phyloP scores from a whole-genome alignment of 208 protist genomes.

The Leishmania martiniquensis region DNA sequence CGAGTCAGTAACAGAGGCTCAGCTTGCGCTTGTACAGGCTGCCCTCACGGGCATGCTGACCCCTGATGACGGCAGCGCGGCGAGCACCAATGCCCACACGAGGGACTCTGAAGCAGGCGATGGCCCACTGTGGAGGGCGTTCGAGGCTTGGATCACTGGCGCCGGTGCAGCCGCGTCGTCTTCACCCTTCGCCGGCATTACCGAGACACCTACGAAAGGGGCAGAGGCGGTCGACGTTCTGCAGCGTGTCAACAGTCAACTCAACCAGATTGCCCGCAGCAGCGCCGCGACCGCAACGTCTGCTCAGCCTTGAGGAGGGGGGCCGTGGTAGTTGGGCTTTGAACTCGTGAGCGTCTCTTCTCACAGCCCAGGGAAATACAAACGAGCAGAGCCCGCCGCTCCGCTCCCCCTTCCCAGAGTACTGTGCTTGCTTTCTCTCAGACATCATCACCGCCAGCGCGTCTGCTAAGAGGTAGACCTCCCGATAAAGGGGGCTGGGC shows the following conservation, averaged over 20 bases:
- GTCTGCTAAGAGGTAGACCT: neutral
- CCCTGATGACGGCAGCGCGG: slow-evolving; percentile 6
- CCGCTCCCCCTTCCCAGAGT: too few relatives aligned
- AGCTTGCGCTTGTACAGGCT: neutral
- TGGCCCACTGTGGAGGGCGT: slow-evolving; percentile 2
- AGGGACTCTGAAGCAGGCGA: neutral
- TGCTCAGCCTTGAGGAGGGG: neutral
- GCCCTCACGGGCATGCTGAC: neutral
- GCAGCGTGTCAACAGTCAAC: slow-evolving; percentile 20
- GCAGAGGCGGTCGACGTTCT: slow-evolving; percentile 2
- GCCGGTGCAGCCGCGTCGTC: neutral
- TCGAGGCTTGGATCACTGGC: neutral
- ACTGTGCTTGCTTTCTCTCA: too few relatives aligned
- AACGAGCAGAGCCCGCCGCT: too few relatives aligned
- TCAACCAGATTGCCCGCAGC: slow-evolving; percentile 24
- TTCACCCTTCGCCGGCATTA: slow-evolving; percentile 13
- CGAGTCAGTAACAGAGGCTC: neutral
- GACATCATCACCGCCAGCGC: too few relatives aligned
- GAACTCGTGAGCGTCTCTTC: neutral
- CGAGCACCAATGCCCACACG: neutral
- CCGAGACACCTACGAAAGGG: neutral
- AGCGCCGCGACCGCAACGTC: neutral
- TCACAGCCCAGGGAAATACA: too few relatives aligned
- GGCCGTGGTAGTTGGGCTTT: neutral
- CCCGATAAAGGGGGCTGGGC: too few relatives aligned